Conservation (phyloP, 2,329 filamentous ascomycete species). For the Amylocarpus encephaloides region DNA sequence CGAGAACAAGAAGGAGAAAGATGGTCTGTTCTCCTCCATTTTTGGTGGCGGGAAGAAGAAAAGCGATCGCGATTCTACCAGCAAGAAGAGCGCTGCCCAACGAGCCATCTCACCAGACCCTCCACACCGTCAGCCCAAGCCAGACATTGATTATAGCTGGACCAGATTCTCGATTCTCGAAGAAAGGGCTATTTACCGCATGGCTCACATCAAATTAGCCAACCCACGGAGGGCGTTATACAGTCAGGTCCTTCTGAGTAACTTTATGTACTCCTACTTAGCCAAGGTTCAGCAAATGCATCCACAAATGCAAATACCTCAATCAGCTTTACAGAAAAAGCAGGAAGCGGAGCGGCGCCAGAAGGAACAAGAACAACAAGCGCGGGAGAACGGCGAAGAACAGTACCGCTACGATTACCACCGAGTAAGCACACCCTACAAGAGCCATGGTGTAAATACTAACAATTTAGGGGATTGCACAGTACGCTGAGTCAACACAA, state of each 20-base stretch:
- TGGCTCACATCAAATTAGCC: constrained; percentile 98
- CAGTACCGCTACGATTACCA: constrained; percentile 34
- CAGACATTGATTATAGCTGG: constrained; percentile 95
- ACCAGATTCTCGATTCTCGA: constrained; percentile 91
- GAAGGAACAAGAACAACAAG: constrained; percentile 34
- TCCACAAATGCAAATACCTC: constrained; percentile 86
- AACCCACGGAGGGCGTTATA: constrained; percentile 87
- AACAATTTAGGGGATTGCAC: constrained; percentile 28
- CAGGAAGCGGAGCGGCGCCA: constrained; percentile 49
- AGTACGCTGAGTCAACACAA: constrained; percentile 31
- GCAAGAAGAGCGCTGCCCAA: constrained; percentile 66
- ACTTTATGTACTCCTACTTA: constrained; percentile 99
- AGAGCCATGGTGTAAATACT: constrained; percentile 3
- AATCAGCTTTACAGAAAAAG: constrained; percentile 67
- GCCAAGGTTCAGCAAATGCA: constrained; percentile 99
- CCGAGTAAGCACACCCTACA: constrained; percentile 22
- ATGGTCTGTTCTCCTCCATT: constrained; percentile 87
- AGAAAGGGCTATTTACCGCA: constrained; percentile 93
- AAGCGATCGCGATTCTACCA: constrained; percentile 63
- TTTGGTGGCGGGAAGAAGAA: constrained; percentile 91
- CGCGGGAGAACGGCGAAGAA: constrained; percentile 30
- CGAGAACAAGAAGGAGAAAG: constrained; percentile 83
- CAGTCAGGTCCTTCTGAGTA: constrained; percentile 92
- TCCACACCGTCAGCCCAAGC: constrained; percentile 63
- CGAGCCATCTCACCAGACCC: constrained; percentile 77